These are phyloP conservation scores for Chondrostereum purpureum DNA, from an alignment of 1,284 basidiomycete species.

Conservation along the genomic window DNA sequence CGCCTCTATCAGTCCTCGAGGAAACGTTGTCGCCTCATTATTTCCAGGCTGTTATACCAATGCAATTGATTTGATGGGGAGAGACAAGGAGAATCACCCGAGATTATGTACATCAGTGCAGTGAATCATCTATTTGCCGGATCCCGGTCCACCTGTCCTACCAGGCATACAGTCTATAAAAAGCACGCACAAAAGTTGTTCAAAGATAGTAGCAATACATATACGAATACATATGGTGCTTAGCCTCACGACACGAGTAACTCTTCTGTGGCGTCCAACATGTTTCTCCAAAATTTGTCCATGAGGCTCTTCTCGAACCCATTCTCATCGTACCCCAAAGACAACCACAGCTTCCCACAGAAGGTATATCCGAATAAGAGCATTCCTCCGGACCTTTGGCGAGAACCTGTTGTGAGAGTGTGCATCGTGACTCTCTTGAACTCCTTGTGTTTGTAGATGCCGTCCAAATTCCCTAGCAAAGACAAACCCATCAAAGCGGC, in stretches of 20 bases:
- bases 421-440: slow-evolving; percentile 54
- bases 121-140: too few relatives aligned
- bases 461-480: slow-evolving; percentile 73
- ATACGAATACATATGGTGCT: too few relatives aligned
- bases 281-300: slow-evolving; percentile 50
- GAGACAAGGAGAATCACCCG: too few relatives aligned
- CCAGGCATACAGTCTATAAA: too few relatives aligned
- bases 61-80: too few relatives aligned
- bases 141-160: too few relatives aligned
- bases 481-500: slow-evolving; percentile 68
- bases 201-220: too few relatives aligned
- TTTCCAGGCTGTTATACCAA: too few relatives aligned
- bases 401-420: slow-evolving; percentile 70
- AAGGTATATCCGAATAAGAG: slow-evolving; percentile 75
- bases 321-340: slow-evolving; percentile 68
- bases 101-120: too few relatives aligned
- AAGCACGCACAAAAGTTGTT: too few relatives aligned
- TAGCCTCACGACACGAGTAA: slow-evolving; percentile 22
- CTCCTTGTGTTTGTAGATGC: slow-evolving; percentile 59
- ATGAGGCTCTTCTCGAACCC: slow-evolving; percentile 58
- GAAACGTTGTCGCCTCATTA: too few relatives aligned
- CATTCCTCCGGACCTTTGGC: slow-evolving; percentile 67
- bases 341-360: slow-evolving; percentile 64
- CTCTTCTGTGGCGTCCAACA: slow-evolving; percentile 46
- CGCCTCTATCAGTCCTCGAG: too few relatives aligned